Conservation (phyloP, 1,139 yeast genomes). For the Debaryomyces fabryi region DNA sequence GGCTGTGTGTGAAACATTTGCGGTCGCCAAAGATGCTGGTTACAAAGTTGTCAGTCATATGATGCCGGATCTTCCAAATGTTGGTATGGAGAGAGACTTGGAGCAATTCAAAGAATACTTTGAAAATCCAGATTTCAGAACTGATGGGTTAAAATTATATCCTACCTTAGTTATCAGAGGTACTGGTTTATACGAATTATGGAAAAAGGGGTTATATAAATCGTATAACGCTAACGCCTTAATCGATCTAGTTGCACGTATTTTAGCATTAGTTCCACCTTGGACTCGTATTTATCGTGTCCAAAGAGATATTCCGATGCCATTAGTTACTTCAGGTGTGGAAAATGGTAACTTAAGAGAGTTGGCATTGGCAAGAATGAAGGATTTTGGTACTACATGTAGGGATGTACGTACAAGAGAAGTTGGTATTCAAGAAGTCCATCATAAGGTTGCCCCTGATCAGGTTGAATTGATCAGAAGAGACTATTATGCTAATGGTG, state of each 20-base stretch:
- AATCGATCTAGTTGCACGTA: conserved; percentile 92
- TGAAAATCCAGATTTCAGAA: conserved; percentile 95
- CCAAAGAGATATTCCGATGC: conserved; percentile 99
- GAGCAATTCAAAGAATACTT: conserved; percentile 96
- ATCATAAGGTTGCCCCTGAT: conserved; percentile 95
- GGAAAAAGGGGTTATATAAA: conserved; percentile 95
- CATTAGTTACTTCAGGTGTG: conserved; percentile 95
- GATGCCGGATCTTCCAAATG: conserved; percentile 99
- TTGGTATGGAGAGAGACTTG: conserved; percentile 97
- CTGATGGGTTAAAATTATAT: conserved; percentile 93
- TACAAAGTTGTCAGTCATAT: conserved; percentile 96
- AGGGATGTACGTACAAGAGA: conserved; percentile 98
- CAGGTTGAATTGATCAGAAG: conserved; percentile 95
- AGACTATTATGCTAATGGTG: conserved; percentile 96
- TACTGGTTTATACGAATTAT: conserved; percentile 92
- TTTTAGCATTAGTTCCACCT: conserved; percentile 94
- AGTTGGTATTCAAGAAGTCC: conserved; percentile 98
- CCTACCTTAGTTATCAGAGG: conserved; percentile 98
- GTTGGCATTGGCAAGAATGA: conserved; percentile 95
- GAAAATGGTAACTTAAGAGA: conserved; percentile 97
- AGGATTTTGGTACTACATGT: conserved; percentile 94
- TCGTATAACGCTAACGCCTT: conserved; percentile 94
- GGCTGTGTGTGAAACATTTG: conserved; percentile 94
- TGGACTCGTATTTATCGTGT: conserved; percentile 99
- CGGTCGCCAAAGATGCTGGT: conserved; percentile 95